Conservation (phyloP, 768 basidiomycete genomes). For the Panellus pusillus region DNA sequence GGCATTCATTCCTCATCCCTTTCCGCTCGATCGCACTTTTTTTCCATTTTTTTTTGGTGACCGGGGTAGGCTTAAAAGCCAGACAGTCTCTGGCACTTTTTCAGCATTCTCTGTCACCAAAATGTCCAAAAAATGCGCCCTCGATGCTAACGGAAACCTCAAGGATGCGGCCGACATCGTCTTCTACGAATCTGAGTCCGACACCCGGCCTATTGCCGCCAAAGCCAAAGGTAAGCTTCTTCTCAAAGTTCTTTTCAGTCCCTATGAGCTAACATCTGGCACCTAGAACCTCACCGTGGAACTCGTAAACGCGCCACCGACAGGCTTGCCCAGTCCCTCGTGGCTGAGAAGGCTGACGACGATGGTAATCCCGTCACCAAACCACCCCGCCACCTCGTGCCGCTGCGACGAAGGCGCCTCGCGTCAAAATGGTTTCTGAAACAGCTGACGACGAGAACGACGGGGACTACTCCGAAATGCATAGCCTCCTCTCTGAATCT, state of each 20-base stretch:
- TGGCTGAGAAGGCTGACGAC: neutral
- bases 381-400: neutral
- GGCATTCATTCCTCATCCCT: too few relatives aligned
- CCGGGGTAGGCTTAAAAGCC: too few relatives aligned
- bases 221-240: too few relatives aligned
- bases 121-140: neutral
- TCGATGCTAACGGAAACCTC: neutral
- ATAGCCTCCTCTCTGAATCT: neutral
- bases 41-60: too few relatives aligned
- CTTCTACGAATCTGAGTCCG: slow-evolving; percentile 2
- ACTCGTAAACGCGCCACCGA: slow-evolving; percentile 5
- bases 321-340: neutral
- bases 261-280: too few relatives aligned
- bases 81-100: neutral
- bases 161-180: neutral
- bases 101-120: neutral
- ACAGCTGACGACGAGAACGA: neutral
- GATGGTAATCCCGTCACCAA: neutral
- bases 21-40: too few relatives aligned
- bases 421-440: neutral
- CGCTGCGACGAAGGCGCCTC: neutral
- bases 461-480: neutral
- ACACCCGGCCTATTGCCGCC: neutral
- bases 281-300: neutral
- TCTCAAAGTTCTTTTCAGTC: too few relatives aligned